Evolutionary conservation across 371 early-diverging fungal genomes (phyloP), one percentile per base, ranked within the genome.

Genomic region (Mortierella sp.): DNA sequence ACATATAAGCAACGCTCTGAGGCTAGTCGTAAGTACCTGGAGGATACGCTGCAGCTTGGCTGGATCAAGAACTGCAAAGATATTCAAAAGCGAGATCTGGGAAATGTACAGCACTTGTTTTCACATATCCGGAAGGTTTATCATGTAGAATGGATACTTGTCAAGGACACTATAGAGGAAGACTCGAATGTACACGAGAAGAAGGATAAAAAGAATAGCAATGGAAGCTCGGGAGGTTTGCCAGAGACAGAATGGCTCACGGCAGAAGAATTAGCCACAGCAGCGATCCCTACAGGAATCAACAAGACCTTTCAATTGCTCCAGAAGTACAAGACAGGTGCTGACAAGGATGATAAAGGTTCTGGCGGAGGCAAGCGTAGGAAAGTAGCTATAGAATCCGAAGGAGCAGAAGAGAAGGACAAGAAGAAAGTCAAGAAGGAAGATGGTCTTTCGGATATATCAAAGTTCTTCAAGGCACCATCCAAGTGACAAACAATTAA

Each of bases 121-220:
- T 91, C 92, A 5, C 94, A 94, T 68, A 92, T 94, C 29, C 85
- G 89, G 42, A 89, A 89, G 68, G 86, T 87, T 9, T 91, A 89
- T 58, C 89, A 89, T 57, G 75, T 83, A 23, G 89, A 90, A 49
- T 88, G 86, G 83, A 84, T 92, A 37, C 70, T 79, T 9, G 80
- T 88, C 13, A 70, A 69, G 53, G 72, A 79, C 60, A 37, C 72
- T 54, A 3, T 65, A 12, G 64, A 69, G 26, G n/a, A n/a, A n/a
- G 40, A 29, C 9, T 55, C 65, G 0, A 26, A 7, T 4, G 53
- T 2, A 4, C 17, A 10, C n/a, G 34, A 34, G 55, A 26, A 17
- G 19, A 28, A 28, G 34, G 26, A 31, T 35, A 13, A 43, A 2
- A 10, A n/a, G 12, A 29, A 13, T 64, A 57, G 28, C n/a, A 60